A percentile compares a stretch with the other conserved stretches of the same genome.
These are phyloP conservation scores for Rauvolfia tetraphylla DNA, from an alignment of 257 asterid genomes.

Conservation along the genomic window DNA sequence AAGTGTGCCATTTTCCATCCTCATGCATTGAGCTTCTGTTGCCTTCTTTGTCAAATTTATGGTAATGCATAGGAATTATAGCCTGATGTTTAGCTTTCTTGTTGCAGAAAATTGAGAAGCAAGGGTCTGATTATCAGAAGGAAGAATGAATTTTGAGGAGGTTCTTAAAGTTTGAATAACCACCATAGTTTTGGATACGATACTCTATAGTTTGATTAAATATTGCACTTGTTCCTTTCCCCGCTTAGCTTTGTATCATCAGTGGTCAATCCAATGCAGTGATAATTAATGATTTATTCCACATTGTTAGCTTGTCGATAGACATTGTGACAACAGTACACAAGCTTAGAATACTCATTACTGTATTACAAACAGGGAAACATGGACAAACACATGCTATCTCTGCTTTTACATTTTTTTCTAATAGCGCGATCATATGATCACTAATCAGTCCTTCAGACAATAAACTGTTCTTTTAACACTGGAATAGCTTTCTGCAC, in stretches of 20 bases:
- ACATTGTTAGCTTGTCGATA: neutral
- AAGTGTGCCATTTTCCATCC: neutral
- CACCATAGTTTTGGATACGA: constrained; percentile 1
- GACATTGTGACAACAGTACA: neutral
- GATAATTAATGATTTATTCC: neutral
- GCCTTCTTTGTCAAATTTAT: neutral
- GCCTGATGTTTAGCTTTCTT: constrained; percentile 9
- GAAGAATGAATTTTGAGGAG: neutral
- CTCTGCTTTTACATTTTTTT: neutral
- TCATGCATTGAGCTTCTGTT: neutral
- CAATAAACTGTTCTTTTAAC: neutral
- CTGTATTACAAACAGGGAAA: neutral
- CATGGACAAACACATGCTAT: neutral
- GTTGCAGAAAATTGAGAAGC: constrained; percentile 14
- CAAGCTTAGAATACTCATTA: neutral
- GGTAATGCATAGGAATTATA: neutral
- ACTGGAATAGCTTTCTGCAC: neutral
- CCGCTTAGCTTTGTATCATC: neutral
- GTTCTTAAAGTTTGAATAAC: neutral
- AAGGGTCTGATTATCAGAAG: constrained; percentile 6
- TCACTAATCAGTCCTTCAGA: neutral
- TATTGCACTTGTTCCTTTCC: neutral
- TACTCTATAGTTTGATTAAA: neutral
- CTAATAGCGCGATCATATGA: neutral
- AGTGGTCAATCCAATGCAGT: neutral